Percentiles rank a stretch among this genome's conserved stretches.
Conservation (phyloP, 495 filamentous ascomycete genomes). For the Cryomyces antarcticus region DNA sequence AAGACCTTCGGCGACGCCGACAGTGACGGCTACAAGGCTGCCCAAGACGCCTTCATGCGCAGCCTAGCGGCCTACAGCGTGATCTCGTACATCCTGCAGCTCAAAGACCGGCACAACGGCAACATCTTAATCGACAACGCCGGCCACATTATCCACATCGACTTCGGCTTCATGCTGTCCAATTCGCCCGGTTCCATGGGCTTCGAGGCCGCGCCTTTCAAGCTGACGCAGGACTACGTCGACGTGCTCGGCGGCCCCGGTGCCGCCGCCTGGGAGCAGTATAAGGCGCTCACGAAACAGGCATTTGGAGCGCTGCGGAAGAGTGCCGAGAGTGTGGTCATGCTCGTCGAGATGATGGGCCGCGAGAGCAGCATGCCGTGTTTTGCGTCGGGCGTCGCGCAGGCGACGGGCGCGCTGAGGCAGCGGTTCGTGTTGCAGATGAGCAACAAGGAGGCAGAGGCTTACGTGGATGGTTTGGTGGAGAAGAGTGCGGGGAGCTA, state of each 20-base stretch:
- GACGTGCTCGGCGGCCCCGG: slow-evolving; percentile 50
- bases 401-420: slow-evolving; percentile 38
- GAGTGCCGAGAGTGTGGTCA: slow-evolving; percentile 49
- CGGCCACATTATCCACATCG: slow-evolving; percentile 64
- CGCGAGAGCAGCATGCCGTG: slow-evolving; percentile 58
- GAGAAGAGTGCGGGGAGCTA: slow-evolving; percentile 54
- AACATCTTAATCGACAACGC: slow-evolving; percentile 62
- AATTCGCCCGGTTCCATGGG: slow-evolving; percentile 59
- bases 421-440: slow-evolving; percentile 53
- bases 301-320: slow-evolving; percentile 55
- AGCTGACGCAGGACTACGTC: slow-evolving; percentile 58
- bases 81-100: slow-evolving; percentile 53
- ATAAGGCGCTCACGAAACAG: slow-evolving; percentile 49
- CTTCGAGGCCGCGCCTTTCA: slow-evolving; percentile 63
- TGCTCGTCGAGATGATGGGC: slow-evolving; percentile 59
- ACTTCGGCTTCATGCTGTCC: slow-evolving; percentile 68
- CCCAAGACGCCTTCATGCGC: slow-evolving; percentile 47
- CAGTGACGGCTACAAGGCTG: slow-evolving; percentile 37
- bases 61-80: slow-evolving; percentile 57
- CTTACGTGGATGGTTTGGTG: slow-evolving; percentile 53
- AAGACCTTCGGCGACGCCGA: slow-evolving; percentile 49
- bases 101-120: slow-evolving; percentile 66
- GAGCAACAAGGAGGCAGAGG: slow-evolving; percentile 51
- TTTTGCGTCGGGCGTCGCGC: slow-evolving; percentile 40
- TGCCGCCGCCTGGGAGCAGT: slow-evolving; percentile 40